Conservation (phyloP, 1,139 yeast genomes). For the Geotrichum carabidarum region DNA sequence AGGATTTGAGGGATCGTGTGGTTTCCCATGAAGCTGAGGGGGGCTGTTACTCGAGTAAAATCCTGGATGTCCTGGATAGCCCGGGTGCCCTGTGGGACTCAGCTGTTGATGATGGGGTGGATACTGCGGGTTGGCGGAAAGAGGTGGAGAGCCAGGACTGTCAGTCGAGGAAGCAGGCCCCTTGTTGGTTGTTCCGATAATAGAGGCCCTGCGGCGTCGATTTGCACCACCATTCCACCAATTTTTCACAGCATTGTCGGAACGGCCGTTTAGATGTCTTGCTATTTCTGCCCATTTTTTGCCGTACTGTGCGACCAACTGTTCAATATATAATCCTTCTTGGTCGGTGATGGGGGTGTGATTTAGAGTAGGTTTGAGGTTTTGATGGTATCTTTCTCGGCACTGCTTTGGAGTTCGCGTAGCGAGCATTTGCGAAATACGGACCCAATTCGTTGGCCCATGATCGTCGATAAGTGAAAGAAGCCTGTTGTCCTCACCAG, state of each 20-base stretch:
- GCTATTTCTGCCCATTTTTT: constrained; percentile 95
- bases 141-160: neutral
- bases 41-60: neutral
- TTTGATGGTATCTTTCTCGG: constrained; percentile 87
- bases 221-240: constrained; percentile 98
- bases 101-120: neutral
- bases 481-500: constrained; percentile 72
- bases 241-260: constrained; percentile 87
- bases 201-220: constrained; percentile 56
- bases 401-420: constrained; percentile 90
- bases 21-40: constrained; percentile 3
- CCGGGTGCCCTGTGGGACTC: neutral
- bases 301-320: constrained; percentile 72
- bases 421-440: constrained; percentile 66
- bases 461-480: constrained; percentile 62
- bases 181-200: constrained; percentile 1
- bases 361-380: constrained; percentile 77
- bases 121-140: neutral
- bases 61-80: neutral
- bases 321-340: constrained; percentile 78
- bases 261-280: constrained; percentile 76
- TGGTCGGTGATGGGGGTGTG: constrained; percentile 78
- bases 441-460: constrained; percentile 91
- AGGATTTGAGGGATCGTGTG: constrained; percentile 13
- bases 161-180: neutral